Evolutionary conservation across 176 grass and related monocot genomes (phyloP).

Genomic region (Phyllostachys edulis): DNA sequence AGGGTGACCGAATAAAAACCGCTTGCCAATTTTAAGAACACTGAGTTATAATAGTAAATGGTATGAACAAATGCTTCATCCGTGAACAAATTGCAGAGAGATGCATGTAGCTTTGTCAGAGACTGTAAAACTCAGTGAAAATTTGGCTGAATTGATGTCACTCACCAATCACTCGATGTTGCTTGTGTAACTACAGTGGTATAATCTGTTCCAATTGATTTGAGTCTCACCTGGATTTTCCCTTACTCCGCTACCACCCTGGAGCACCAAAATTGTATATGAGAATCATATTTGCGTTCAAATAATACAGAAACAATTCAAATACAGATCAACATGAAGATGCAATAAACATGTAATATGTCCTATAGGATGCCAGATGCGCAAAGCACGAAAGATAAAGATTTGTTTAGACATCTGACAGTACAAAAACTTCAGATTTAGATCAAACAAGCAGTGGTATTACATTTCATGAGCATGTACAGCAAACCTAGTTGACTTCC

Average conservation of each 20-base stretch:
- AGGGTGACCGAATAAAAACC: no score
- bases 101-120: constrained; percentile 6
- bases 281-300: neutral
- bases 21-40: no score
- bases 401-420: neutral
- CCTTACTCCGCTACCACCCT: neutral
- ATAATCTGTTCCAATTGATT: neutral
- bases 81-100: neutral
- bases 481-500: neutral
- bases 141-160: neutral
- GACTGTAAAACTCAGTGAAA: neutral
- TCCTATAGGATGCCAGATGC: neutral
- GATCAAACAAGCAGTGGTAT: neutral
- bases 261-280: neutral
- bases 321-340: neutral
- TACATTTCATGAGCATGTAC: neutral
- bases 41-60: neutral
- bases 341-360: neutral
- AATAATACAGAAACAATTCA: neutral
- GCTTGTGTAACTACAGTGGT: neutral
- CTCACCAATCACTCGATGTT: neutral
- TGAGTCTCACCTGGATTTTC: no score
- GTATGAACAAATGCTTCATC: neutral
- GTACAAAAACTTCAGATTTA: neutral
- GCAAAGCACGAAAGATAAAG: neutral